These are phyloP conservation scores for Pinguiococcus pyrenoidosus DNA, from an alignment of 108 stramenopile genomes.

Conservation along the genomic window DNA sequence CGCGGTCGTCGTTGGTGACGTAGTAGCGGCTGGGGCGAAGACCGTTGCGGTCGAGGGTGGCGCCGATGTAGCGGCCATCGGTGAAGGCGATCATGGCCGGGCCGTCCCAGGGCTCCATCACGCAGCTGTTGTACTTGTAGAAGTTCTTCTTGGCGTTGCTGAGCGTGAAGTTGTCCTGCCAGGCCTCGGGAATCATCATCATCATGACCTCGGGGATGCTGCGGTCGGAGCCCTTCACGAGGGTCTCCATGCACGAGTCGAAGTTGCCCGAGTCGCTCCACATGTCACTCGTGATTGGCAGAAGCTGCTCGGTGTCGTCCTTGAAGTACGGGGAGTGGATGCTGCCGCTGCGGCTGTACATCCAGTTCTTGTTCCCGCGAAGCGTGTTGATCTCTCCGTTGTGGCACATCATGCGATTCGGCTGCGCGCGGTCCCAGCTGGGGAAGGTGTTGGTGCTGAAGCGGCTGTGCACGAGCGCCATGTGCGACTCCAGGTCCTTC, in stretches of 20 bases:
- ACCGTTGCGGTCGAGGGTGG: constrained; percentile 84
- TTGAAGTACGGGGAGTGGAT: constrained; percentile 75
- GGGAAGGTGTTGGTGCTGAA: constrained; percentile 91
- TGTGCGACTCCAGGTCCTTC: constrained; percentile 62
- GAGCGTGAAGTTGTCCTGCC: constrained; percentile 78
- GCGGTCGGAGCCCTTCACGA: constrained; percentile 73
- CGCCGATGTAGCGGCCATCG: constrained; percentile 84
- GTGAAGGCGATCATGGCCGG: constrained; percentile 98
- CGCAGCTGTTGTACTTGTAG: constrained; percentile 90
- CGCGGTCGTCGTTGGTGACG: constrained; percentile 86
- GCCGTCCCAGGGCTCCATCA: constrained; percentile 99
- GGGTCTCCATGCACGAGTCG: constrained; percentile 78
- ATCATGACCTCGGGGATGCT: constrained; percentile 75
- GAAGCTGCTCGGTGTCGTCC: constrained; percentile 59
- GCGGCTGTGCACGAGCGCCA: constrained; percentile 81
- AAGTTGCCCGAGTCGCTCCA: constrained; percentile 93
- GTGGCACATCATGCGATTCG: constrained; percentile 92
- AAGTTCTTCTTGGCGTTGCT: constrained; percentile 84
- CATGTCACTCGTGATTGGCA: constrained; percentile 69
- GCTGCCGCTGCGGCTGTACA: constrained; percentile 83
- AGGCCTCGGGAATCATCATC: constrained; percentile 93
- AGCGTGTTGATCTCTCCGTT: constrained; percentile 94
- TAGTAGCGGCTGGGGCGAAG: constrained; percentile 87
- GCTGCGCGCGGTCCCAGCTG: constrained; percentile 86
- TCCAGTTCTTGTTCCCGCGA: constrained; percentile 93